These are phyloP conservation scores for Tubosaeta sp. DNA, from an alignment of 768 basidiomycete species.

Conservation along the genomic window DNA sequence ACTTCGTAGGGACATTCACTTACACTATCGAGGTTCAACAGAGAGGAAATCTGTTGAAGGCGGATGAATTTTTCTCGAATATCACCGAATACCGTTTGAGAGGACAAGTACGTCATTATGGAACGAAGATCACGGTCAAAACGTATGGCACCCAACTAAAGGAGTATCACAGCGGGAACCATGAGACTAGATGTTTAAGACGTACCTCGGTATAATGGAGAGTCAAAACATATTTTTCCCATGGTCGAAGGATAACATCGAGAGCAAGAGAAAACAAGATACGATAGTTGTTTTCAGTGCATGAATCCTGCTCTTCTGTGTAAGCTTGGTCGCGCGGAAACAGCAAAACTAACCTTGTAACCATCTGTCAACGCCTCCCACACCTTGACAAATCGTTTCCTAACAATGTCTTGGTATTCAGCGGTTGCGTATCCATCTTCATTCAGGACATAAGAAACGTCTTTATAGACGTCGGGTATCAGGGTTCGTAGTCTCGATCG, in stretches of 20 bases:
- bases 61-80: slow-evolving; percentile 88
- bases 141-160: slow-evolving; percentile 88
- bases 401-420: slow-evolving; percentile 80
- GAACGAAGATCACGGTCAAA: slow-evolving; percentile 91
- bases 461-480: slow-evolving; percentile 85
- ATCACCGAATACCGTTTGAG: slow-evolving; percentile 87
- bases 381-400: slow-evolving; percentile 83
- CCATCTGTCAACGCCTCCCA: slow-evolving; percentile 88
- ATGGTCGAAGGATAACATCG: slow-evolving; percentile 87
- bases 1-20: slow-evolving; percentile 1
- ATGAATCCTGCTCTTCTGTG: slow-evolving; percentile 54
- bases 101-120: slow-evolving; percentile 75
- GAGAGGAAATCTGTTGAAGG: slow-evolving; percentile 87
- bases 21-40: slow-evolving; percentile 84
- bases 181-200: not conserved
- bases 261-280: slow-evolving; percentile 81
- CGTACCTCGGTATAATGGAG: slow-evolving; percentile 86
- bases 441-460: slow-evolving; percentile 82
- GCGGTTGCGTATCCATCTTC: slow-evolving; percentile 82
- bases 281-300: slow-evolving; percentile 87
- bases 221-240: slow-evolving; percentile 83
- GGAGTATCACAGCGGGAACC: slow-evolving; percentile 1
- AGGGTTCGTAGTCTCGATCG: slow-evolving; percentile 83
- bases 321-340: slow-evolving; percentile 1
- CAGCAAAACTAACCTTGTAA: slow-evolving; percentile 60